Base-by-base conservation (phyloP, 768 basidiomycete genomes). In the Boletus speciosus region DNA sequence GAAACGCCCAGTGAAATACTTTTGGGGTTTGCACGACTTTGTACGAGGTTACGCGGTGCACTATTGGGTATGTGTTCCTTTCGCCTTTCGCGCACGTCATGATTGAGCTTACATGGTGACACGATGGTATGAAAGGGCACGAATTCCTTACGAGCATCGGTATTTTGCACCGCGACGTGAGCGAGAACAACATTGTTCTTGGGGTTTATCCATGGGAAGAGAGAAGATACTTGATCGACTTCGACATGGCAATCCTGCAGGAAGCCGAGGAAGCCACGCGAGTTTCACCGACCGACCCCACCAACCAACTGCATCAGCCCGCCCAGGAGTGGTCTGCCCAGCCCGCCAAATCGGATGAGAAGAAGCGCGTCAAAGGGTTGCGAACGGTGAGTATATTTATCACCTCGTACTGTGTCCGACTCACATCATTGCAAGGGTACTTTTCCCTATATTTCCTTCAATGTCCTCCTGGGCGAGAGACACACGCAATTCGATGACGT, bases 181-280 rank as follows among this genome's bases (percentile, higher is more conserved):
- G 25, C 25, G 25, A 27, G 25, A 27, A 27, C 25, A 27, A 27
- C 25, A 27, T 27, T 27, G 25, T 27, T 27, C 25, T 27, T 27
- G 25, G 25, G 5, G 25, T 6, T 27, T 27, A 27, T 27, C 25
- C 25, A 2, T 27, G 25, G 25, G 25, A 27, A 27, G 25, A 27
- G 5, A 27, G 25, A 6, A 6, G 25, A 27, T 6, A 7, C 11
- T 23, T 73, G 41, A 71, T 61, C 10, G 72, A 72, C 47, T 51
- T 73, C 2, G 70, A 73, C 25, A 52, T 53, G 57, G 60, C 53
- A 8, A 54, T 54, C 1, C 15, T 41, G 3, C 49, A 52, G 42
- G 41, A 42, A 7, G 25, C 25, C 25, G 25, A 27, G 25, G 25
- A 27, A 27, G 5, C 1, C 25, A 27, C 25, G 25, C 25, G 25